Evolutionary conservation across 257 asterid species (phyloP).

Genomic region (Linderniella brevidens): DNA sequence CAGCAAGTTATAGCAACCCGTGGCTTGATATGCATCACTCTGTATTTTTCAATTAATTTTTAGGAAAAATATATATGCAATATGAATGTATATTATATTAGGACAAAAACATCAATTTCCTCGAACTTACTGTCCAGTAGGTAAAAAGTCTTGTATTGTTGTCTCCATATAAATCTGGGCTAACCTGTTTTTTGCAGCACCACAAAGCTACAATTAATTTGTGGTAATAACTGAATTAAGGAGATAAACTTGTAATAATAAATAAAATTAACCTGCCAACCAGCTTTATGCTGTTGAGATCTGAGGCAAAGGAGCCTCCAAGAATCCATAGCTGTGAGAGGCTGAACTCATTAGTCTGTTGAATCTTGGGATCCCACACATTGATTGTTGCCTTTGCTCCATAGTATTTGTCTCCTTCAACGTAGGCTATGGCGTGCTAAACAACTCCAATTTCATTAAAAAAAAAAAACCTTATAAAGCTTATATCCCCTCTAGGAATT

Average conservation of each 20-base stretch:
- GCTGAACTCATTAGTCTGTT: slow-evolving; percentile 1
- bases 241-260: background rate
- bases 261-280: slow-evolving; percentile 1
- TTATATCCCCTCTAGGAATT: too few relatives aligned
- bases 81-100: too few relatives aligned
- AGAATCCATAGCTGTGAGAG: slow-evolving; percentile 2
- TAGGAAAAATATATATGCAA: too few relatives aligned
- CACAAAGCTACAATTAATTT: too few relatives aligned
- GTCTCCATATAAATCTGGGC: slow-evolving; percentile 5
- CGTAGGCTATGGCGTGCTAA: slow-evolving; percentile 5
- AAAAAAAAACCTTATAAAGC: too few relatives aligned
- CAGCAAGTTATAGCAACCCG: slow-evolving; percentile 5
- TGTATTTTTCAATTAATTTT: background rate
- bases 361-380: slow-evolving; percentile 1
- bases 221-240: too few relatives aligned
- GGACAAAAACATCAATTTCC: too few relatives aligned
- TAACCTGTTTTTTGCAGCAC: background rate
- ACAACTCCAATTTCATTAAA: too few relatives aligned
- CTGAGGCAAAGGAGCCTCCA: background rate
- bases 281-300: slow-evolving; percentile 5
- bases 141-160: slow-evolving; percentile 4
- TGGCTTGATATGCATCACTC: slow-evolving; percentile 8
- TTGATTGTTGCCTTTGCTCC: slow-evolving; percentile 4
- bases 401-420: slow-evolving; percentile 4
- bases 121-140: slow-evolving; percentile 2